Evolutionary conservation across 768 basidiomycete species (phyloP).

Genomic region (Lentinula aciculospora): DNA sequence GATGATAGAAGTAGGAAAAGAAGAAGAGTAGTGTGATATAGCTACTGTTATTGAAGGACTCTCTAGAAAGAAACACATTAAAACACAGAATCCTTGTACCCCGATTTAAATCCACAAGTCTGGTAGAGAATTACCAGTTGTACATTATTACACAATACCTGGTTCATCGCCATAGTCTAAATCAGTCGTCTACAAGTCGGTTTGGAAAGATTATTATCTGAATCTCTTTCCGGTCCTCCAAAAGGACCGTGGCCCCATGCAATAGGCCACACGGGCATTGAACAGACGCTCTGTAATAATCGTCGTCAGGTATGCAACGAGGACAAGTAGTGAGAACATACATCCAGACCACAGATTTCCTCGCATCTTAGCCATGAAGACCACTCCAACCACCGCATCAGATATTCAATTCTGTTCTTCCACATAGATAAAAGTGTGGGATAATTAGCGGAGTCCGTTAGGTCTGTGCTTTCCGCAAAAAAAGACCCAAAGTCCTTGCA

Average conservation of each 20-base stretch:
- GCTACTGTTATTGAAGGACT: neutral
- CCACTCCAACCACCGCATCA: conserved; percentile 17
- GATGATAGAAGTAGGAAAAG: neutral
- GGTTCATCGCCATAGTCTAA: too few relatives aligned
- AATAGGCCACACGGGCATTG: conserved; percentile 17
- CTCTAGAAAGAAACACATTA: neutral
- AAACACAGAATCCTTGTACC: too few relatives aligned
- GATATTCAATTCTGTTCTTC: conserved; percentile 5
- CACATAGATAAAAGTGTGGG: conserved; percentile 3
- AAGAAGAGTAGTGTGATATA: neutral
- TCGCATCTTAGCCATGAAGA: conserved; percentile 14
- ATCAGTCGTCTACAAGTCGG: neutral
- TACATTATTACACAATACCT: neutral
- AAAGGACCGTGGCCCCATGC: conserved; percentile 9
- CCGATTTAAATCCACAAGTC: too few relatives aligned
- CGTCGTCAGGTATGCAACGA: neutral
- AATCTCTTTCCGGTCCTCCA: conserved; percentile 4
- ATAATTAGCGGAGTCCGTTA: neutral
- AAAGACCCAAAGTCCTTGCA: conserved; percentile 15
- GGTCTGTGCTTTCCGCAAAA: conserved; percentile 14
- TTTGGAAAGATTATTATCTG: neutral
- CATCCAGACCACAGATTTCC: conserved; percentile 14
- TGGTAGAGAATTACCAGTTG: too few relatives aligned
- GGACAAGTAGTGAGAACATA: neutral
- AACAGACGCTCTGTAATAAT: conserved; percentile 12